Evolutionary conservation across 352 stramenopile genomes (phyloP).

Genomic region (Pythium utonaiense): DNA sequence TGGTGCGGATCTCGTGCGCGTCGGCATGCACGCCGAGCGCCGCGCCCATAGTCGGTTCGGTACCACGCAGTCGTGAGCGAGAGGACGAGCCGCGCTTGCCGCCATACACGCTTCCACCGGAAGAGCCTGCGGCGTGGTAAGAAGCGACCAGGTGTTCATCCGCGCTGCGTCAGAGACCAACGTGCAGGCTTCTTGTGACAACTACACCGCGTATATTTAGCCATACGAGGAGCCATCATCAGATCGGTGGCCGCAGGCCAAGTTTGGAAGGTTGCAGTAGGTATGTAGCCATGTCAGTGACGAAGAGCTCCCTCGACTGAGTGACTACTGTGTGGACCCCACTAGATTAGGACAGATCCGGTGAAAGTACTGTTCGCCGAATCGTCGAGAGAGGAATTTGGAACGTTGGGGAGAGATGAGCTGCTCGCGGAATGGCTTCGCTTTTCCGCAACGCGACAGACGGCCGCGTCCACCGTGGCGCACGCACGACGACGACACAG

Average conservation of each 20-base stretch:
- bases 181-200: not conserved
- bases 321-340: not conserved
- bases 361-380: not conserved
- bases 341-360: not conserved
- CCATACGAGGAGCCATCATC: too few species aligned
- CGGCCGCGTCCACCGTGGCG: not conserved
- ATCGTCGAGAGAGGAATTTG: not conserved
- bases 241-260: too few species aligned
- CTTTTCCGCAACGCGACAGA: not conserved
- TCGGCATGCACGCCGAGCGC: conserved; percentile 42
- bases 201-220: not conserved
- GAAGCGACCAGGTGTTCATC: not conserved
- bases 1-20: conserved; percentile 32
- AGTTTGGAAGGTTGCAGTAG: not conserved
- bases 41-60: conserved; percentile 39
- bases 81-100: not conserved
- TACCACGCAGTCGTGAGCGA: not conserved
- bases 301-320: not conserved
- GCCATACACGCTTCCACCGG: conserved; percentile 8
- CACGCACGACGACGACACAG: conserved; percentile 5
- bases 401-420: conserved; percentile 8
- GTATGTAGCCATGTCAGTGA: not conserved
- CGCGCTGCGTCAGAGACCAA: not conserved
- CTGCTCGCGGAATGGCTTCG: conserved; percentile 5
- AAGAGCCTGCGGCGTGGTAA: not conserved